These are phyloP conservation scores for Puccinia triticina DNA, from an alignment of 1,284 basidiomycete genomes.

Conservation along the genomic window DNA sequence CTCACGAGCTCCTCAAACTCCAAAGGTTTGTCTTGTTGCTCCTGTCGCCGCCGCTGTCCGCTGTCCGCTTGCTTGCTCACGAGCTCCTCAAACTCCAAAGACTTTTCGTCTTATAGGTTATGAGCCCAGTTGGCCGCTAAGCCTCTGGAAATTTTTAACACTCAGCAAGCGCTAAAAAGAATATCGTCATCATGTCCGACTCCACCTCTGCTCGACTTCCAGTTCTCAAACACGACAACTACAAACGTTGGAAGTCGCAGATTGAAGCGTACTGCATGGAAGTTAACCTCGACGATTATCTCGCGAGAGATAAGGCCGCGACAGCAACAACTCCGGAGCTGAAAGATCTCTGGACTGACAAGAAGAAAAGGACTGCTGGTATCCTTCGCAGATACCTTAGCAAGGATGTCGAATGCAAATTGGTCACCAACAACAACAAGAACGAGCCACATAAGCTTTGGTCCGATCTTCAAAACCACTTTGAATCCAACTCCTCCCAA, in stretches of 20 bases:
- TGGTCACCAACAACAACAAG: background rate
- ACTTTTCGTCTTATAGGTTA: too few species aligned
- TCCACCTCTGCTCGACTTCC: background rate
- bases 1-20: too few species aligned
- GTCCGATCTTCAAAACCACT: background rate
- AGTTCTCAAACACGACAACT: background rate
- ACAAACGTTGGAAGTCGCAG: background rate
- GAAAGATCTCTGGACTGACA: background rate
- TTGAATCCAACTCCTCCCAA: background rate
- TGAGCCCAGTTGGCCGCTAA: too few species aligned
- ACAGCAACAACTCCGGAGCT: background rate
- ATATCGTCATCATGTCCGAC: too few species aligned
- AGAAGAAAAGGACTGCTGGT: background rate
- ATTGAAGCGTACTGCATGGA: background rate
- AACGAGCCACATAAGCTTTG: background rate
- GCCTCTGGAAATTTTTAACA: too few species aligned
- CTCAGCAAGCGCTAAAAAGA: too few species aligned
- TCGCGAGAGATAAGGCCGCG: background rate
- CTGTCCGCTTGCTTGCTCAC: too few species aligned
- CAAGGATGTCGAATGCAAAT: background rate
- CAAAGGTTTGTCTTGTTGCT: too few species aligned
- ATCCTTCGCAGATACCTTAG: background rate
- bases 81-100: too few species aligned
- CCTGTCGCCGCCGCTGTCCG: too few species aligned
- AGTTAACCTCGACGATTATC: background rate